Evolutionary conservation across 2,329 filamentous ascomycete genomes (phyloP), one percentile per base, ranked within the genome.

Genomic region (Madurella mycetomatis): DNA sequence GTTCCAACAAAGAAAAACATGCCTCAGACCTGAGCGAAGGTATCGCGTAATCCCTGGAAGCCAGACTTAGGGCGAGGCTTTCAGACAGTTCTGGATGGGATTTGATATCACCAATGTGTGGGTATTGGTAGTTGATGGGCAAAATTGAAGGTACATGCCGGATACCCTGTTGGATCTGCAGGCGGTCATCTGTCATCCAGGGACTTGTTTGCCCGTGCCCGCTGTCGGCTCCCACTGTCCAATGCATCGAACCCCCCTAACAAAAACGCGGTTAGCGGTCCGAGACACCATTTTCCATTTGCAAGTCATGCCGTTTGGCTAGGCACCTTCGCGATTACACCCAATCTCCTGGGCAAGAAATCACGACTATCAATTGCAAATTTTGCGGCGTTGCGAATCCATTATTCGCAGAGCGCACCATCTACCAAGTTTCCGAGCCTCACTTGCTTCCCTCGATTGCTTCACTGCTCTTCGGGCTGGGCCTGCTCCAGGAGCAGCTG

Each of bases 231-330:
- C 39, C 49, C 52, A 49, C 54, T 55, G 45, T 37, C 41, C 47
- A 44, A 45, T 39, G 45, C 19, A 19, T 49, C 37, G 30, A 18
- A 16, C 34, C 43, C 45, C 31, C 19, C 18, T 40, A 48, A 47
- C 31, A 51, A 57, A 58, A 41, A 42, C 51, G 32, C 46, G 44
- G 34, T 46, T 47, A 45, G 48, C 39, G 51, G 50, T 34, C 54
- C 55, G 57, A 53, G 51, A 55, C 49, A 52, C 32, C 52, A 46
- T 56, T 52, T 54, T 55, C 47, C 43, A 18, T 50, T 44, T 19
- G 12, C n/a, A n/a, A 25, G 32, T 42, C 47, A 43, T 44, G n/a
- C 54, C 37, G 48, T 41, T 41, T 50, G 52, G 25, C 45, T 25
- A 25, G 25, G 25, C 25, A 41, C 40, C 39, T 51, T 12, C 41